Base-by-base conservation (phyloP, 768 basidiomycete genomes). In the Phylloporus sp. region DNA sequence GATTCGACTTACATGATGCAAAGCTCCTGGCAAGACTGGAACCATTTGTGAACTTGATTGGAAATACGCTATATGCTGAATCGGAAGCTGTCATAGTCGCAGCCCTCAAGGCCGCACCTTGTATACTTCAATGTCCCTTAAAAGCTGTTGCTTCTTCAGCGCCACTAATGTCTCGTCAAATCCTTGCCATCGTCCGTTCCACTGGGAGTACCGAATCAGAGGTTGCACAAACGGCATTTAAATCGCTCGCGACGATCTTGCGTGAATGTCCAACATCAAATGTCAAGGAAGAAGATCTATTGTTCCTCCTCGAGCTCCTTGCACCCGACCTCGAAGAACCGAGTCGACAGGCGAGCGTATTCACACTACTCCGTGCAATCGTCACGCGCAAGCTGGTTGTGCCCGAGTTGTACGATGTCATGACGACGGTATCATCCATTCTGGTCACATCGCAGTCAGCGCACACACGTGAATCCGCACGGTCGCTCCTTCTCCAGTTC, bases 361-460 rank as follows among this genome's bases (percentile, higher is more conserved):
- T 99, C 67, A 73, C 88, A 2, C 80, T 98, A 59, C 80, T 99
- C 15, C 86, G 92, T 10, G 88, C 94, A 23, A 92, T 98, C 58
- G 85, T 98, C 15, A 80, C 86, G 6, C 84, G 95, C 28, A 91
- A 90, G 64, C 89, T 98, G 56, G 85, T 98, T 28, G 91, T 95
- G 0, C 91, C 91, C 0, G 97, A 98, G 69, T 87, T 99, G 45
- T 99, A 99, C 72, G 95, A 98, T 67, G 72, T 95, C 31, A 97
- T 99, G 95, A 91, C 91, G 53, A 84, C 85, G 52, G 85, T 97
- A 20, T 85, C 92, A 4, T 86, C 92, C 57, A 82, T 95, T 59
- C 85, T 97, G 78, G 91, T 99, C 35, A 95, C 93, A 12, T 94
- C 81, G 58, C 95, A 98, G 68, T 93, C 95, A 3, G 69, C 83